Conservation (phyloP, 768 basidiomycete species). For the Lactifluus hygrophoroides region DNA sequence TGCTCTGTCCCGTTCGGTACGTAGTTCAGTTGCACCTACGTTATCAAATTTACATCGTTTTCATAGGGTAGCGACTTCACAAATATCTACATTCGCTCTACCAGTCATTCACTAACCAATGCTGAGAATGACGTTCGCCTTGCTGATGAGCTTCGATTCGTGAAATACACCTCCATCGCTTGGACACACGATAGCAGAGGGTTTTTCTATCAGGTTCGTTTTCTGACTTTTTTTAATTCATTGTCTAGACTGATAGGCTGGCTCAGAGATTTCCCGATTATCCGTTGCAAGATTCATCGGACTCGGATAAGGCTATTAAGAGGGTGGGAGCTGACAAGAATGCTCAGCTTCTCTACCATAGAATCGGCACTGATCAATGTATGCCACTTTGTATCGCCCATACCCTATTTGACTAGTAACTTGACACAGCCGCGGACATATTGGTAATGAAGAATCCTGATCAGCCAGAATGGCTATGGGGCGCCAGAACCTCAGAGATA, state of each 20-base stretch:
- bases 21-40: conserved; percentile 23
- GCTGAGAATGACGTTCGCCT: conserved; percentile 43
- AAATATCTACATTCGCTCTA: conserved; percentile 60
- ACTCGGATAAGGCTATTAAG: conserved; percentile 46
- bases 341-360: conserved; percentile 72
- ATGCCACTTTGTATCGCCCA: conserved; percentile 20
- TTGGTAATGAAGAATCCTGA: conserved; percentile 55
- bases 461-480: conserved; percentile 61
- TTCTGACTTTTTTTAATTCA: not conserved
- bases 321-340: conserved; percentile 55
- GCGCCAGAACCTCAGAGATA: conserved; percentile 42
- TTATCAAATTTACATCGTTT: no score
- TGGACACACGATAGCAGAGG: conserved; percentile 78
- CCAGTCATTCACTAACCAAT: conserved; percentile 45
- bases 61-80: conserved; percentile 64
- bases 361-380: conserved; percentile 63
- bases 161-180: conserved; percentile 64
- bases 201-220: conserved; percentile 68
- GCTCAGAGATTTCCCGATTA: conserved; percentile 49
- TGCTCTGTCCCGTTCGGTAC: conserved; percentile 62
- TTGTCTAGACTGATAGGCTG: not conserved
- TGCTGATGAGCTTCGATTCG: conserved; percentile 59
- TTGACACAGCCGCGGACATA: conserved; percentile 50
- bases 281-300: conserved; percentile 35
- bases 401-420: not conserved